Base-by-base conservation (phyloP, 1,284 basidiomycete genomes). In the Fomitopsis pinicola region DNA sequence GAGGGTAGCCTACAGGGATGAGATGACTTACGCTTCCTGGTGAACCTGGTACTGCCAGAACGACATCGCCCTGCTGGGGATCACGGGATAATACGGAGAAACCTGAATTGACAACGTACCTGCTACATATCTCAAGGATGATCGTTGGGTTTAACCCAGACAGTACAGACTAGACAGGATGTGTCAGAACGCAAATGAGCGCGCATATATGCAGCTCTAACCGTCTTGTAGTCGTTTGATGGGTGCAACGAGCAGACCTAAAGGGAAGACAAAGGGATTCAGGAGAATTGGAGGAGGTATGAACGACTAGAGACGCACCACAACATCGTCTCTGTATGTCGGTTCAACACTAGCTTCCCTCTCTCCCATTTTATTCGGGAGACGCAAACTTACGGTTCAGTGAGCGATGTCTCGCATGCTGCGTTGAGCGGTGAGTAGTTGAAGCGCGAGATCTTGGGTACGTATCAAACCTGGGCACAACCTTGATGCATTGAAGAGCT, bases 21-120 rank as follows among this genome's bases (percentile, higher is more conserved):
- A 19, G 40, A 9, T 42, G 12, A 66, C 77, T 67, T 64, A 90
- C 91, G 82, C 86, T 76, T 94, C 91, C 76, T 94, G 91, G 64
- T 91, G 89, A 54, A 86, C 82, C 69, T 94, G 91, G 71, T 94
- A 94, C 71, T 92, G 89, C 92, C 92, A 94, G 72, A 94, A 94
- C 8, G 90, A 89, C 62, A 93, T 82, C 5, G 90, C 88, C 38
- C 89, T 91, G 62, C n/a, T 52, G 17, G 14, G 14, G 12, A 36
- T 9, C 38, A 40, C 3, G 26, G 45, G 26, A 28, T 6, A 12
- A 9, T 3, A 6, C n/a, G 42, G 8, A 9, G 48, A 5, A 15
- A 17, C 12, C 14, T 38, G 50, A 57, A 44, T 35, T 54, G 38
- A 9, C 22, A 35, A 28, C 2, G 9, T 19, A 87, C 90, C 91